Evolutionary conservation across 257 asterid genomes (phyloP).

Genomic region (Nicotiana sylvestris): DNA sequence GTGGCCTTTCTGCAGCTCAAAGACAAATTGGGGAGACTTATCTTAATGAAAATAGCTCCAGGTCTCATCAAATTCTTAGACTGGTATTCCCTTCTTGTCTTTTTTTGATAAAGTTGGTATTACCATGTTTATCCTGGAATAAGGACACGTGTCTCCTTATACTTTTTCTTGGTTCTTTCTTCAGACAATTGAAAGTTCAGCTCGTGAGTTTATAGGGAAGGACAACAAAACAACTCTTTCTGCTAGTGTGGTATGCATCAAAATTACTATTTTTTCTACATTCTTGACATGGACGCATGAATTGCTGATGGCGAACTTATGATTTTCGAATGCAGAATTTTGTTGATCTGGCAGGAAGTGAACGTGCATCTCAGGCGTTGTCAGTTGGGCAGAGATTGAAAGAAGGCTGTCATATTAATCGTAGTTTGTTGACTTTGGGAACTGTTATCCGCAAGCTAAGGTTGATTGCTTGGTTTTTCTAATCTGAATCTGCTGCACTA

Average conservation of each 20-base stretch:
- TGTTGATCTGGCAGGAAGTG: constrained; percentile 99
- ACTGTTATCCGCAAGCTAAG: constrained; percentile 96
- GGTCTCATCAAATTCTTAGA: constrained; percentile 99
- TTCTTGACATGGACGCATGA: constrained; percentile 15
- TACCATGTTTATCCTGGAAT: constrained; percentile 10
- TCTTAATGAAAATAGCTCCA: constrained; percentile 90
- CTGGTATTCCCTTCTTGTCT: constrained; percentile 47
- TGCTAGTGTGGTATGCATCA: constrained; percentile 84
- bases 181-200: constrained; percentile 98
- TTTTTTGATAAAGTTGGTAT: not conserved
- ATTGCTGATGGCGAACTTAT: constrained; percentile 9
- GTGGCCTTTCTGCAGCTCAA: constrained; percentile 49
- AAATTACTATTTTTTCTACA: constrained; percentile 14
- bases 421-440: constrained; percentile 88
- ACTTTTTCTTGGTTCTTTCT: constrained; percentile 9
- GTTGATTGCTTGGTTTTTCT: constrained; percentile 29
- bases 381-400: constrained; percentile 95
- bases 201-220: constrained; percentile 94
- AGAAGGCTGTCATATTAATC: constrained; percentile 99
- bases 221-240: constrained; percentile 94
- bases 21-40: constrained; percentile 92
- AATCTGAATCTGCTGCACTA: not conserved
- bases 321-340: constrained; percentile 64
- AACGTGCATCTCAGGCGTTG: constrained; percentile 95
- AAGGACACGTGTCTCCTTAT: not conserved